Base-by-base conservation (phyloP, 2,329 filamentous ascomycete species). In the Xylariaceae sp. region DNA sequence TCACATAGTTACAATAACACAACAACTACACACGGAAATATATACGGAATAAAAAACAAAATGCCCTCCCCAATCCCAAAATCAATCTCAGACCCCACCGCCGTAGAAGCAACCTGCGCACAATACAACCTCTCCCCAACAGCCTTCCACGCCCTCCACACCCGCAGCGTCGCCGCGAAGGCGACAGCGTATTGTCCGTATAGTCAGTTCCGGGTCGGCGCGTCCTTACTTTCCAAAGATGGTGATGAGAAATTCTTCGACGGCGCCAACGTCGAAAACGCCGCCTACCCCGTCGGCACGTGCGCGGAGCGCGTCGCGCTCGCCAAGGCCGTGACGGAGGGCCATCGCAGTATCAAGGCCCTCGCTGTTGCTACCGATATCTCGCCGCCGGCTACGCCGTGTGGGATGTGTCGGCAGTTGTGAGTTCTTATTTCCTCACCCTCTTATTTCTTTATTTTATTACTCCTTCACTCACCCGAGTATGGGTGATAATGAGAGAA, bases 351-450 rank as follows among this genome's bases (percentile, higher is more conserved):
- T 35, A 90, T 95, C 76, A 87, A 85, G 70, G 93, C 92, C 17
- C 75, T 99, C 18, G 93, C 89, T 13, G 92, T 99, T 3, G 83
- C 89, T 5, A 95, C 92, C 4, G 89, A 97, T 72, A 88, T 89
- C 48, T 76, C 74, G 37, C 83, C 85, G 35, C 85, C 86, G 3
- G 82, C 82, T 52, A 87, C 87, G 63, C 94, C 94, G 0, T 99
- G 94, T 72, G 94, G 94, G 57, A 97, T 96, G 92, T 97, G 93
- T 74, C 82, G 93, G 68, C 93, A 97, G 73, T 96, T 93, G 88
- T 91, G 72, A 77, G 84, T 30, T 30, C 23, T 4, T 23, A 3
- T 3, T 23, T 3, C 23, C 23, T 23, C n/a, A n/a, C 1, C 4
- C 3, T 3, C 23, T 23, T 23, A 4, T 23, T 23, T 23, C 23